Base-by-base conservation (phyloP, 805 yeast genomes). In the Myxozyma nipponensis region DNA sequence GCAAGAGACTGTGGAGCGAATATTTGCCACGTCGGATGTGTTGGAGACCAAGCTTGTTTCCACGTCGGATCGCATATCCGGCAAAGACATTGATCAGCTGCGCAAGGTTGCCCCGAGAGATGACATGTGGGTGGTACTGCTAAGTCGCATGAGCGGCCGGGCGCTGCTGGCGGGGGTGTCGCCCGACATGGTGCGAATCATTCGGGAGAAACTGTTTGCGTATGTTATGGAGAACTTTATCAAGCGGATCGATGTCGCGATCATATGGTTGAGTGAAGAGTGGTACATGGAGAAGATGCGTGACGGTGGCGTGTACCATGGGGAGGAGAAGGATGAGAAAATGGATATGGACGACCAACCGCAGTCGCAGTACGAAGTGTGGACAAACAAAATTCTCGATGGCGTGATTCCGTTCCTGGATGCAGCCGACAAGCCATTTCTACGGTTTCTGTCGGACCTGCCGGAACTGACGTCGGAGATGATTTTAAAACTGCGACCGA, bases 261-360 rank as follows among this genome's bases (percentile, higher is more conserved):
- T 91, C 35, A 89, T 85, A 56, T 93, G 99, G 99, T 70, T 93
- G 48, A 90, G 85, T 62, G 98, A 93, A 68, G 98, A 93, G 66
- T 93, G 96, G 95, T 82, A 79, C 69, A 72, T 79, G 43, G 86
- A 83, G 62, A 69, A 62, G 49, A 76, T 77, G 67, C 50, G 74
- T 72, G 52, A 60, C 24, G 51, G 70, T 58, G 52, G 57, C 15
- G 17, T 15, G 17, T 9, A 5, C 6, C 6, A 7, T 35, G 44
- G 15, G 22, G 10, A 22, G 7, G 44, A 24, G 5, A 43, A 39
- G 6, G 28, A 22, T 26, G n/a, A 46, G 18, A 39, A 9, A 35
- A 23, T 15, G 39, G 36, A 46, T 26, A 37, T 43, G 10, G 53
- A 43, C 28, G 47, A 22, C 21, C 43, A 51, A 22, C 44, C 60